A percentile compares a stretch with the other conserved stretches of the same genome.
Evolutionary conservation across 139 green algal species (phyloP).

Genomic region (Yamagishiella unicocca): DNA sequence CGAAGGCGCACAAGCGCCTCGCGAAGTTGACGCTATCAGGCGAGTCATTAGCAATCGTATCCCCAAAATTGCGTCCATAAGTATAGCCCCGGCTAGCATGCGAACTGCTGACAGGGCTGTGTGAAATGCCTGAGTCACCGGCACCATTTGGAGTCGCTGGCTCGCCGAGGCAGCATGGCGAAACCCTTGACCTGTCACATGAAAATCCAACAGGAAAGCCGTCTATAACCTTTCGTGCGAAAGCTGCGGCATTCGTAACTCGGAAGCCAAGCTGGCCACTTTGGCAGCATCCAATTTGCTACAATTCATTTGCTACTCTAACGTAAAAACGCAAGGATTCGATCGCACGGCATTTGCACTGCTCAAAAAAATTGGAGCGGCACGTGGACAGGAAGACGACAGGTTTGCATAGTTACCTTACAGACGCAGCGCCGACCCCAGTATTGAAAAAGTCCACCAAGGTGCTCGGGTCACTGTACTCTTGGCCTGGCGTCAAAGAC

Average conservation of each 20-base stretch:
- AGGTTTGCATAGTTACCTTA: no score
- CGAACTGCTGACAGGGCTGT: not conserved
- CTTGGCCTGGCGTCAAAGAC: not conserved
- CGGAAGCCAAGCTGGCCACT: no score
- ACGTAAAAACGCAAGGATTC: no score
- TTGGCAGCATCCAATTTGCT: no score
- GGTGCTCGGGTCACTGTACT: not conserved
- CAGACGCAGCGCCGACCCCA: not conserved
- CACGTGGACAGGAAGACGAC: no score
- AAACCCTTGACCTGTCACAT: not conserved
- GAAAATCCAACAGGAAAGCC: no score
- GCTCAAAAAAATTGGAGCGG: no score
- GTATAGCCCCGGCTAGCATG: not conserved
- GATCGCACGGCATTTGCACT: no score
- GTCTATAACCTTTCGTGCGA: no score
- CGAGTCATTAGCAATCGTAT: not conserved
- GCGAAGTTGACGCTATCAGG: not conserved
- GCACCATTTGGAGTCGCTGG: slow-evolving; percentile 26
- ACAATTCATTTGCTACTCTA: no score
- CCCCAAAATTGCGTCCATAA: not conserved
- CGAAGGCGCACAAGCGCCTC: not conserved
- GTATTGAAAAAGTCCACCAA: not conserved
- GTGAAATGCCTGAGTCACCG: not conserved
- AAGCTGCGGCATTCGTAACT: no score
- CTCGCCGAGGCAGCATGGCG: not conserved